Evolutionary conservation across 1,284 basidiomycete genomes (phyloP).

Genomic region (Sparassis latifolia): DNA sequence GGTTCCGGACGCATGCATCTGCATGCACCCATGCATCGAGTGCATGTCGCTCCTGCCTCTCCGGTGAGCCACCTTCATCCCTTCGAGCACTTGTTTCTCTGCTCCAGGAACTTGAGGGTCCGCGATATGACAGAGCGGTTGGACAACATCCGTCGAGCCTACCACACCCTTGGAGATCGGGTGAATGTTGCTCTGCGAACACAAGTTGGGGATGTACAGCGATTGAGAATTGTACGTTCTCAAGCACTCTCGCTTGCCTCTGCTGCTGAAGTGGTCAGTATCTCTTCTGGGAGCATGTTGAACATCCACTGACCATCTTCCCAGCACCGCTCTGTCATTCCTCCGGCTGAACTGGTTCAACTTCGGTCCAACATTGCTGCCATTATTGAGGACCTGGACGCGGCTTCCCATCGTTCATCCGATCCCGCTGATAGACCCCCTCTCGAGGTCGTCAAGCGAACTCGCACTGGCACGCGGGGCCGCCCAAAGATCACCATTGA

Average conservation of each 20-base stretch:
- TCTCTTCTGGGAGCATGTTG: neutral
- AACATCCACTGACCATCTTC: neutral
- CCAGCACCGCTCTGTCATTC: slow-evolving; percentile 13
- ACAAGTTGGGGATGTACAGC: neutral
- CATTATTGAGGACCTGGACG: slow-evolving; percentile 19
- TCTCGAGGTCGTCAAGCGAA: slow-evolving; percentile 6
- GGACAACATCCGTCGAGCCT: slow-evolving; percentile 3
- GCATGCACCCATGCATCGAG: no score
- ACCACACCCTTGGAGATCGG: neutral
- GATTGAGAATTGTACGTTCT: neutral
- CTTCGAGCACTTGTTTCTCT: no score
- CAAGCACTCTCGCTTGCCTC: neutral
- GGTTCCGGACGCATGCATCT: no score
- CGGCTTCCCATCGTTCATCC: slow-evolving; percentile 13
- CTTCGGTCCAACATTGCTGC: slow-evolving; percentile 10
- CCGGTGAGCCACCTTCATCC: no score
- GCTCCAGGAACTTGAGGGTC: no score
- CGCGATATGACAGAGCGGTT: no score
- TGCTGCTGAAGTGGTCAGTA: slow-evolving; percentile 10
- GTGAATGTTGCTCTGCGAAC: neutral
- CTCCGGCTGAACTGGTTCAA: slow-evolving; percentile 11
- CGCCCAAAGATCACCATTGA: slow-evolving; percentile 25
- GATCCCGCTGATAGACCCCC: slow-evolving; percentile 14
- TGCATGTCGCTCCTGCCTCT: no score
- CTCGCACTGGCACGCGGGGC: slow-evolving; percentile 17